These are phyloP conservation scores for Fomes fomentarius DNA, from an alignment of 1,284 basidiomycete genomes.

Conservation along the genomic window DNA sequence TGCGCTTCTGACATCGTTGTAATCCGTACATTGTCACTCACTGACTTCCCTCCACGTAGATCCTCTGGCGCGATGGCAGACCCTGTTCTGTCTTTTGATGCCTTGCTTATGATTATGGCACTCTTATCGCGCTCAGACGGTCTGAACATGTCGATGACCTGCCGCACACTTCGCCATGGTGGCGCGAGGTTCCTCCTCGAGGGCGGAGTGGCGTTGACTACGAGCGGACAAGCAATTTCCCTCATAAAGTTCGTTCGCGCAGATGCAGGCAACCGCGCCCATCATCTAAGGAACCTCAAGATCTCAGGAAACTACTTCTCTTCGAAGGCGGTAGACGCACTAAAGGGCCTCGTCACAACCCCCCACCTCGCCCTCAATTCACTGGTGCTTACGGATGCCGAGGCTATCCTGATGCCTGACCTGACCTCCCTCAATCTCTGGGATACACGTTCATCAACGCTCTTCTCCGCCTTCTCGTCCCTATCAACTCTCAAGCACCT, in stretches of 20 bases:
- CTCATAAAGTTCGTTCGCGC: conserved; percentile 11
- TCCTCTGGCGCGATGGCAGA: too few species aligned
- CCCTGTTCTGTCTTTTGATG: conserved; percentile 9
- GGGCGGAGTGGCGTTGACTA: neutral
- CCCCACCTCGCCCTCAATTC: conserved; percentile 5
- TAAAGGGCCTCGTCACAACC: conserved; percentile 1
- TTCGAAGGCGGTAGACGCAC: neutral
- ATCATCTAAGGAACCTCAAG: conserved; percentile 2
- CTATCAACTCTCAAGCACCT: conserved; percentile 11
- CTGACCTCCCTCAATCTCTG: too few species aligned
- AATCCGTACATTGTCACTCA: too few species aligned
- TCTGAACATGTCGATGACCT: conserved; percentile 12
- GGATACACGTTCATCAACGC: too few species aligned
- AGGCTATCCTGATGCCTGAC: conserved; percentile 1
- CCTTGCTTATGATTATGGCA: conserved; percentile 12
- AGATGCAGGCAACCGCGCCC: neutral
- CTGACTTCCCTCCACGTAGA: too few species aligned
- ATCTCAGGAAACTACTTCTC: conserved; percentile 5
- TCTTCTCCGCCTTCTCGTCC: conserved; percentile 1
- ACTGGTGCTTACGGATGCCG: conserved; percentile 7
- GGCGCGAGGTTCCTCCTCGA: conserved; percentile 13
- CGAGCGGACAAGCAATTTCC: neutral
- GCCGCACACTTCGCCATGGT: conserved; percentile 3
- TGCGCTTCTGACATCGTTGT: too few species aligned
- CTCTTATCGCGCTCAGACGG: neutral